These are phyloP conservation scores for Alternaria sp. DNA, from an alignment of 2,329 filamentous ascomycete species.

Conservation along the genomic window DNA sequence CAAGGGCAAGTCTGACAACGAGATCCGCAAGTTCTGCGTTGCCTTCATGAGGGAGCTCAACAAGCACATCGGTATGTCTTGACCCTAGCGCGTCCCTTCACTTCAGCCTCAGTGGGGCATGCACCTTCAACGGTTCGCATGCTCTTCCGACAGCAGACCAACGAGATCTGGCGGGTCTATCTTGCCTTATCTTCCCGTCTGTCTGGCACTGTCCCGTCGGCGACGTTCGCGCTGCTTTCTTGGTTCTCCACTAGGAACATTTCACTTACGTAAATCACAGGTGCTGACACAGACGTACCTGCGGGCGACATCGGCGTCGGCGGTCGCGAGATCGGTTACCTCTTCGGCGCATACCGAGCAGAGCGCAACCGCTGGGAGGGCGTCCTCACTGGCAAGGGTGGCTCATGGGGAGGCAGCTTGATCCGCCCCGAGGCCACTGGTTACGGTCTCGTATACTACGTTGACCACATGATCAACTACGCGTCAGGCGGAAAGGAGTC, in stretches of 20 bases:
- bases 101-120: conserved; percentile 15
- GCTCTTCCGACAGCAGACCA: conserved; percentile 18
- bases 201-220: conserved; percentile 8
- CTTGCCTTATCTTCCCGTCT: conserved; percentile 22
- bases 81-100: conserved; percentile 9
- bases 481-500: conserved; percentile 77
- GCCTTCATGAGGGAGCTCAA: conserved; percentile 95
- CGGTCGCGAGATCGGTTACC: conserved; percentile 88
- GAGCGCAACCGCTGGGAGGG: conserved; percentile 92
- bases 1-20: conserved; percentile 96
- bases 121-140: conserved; percentile 21
- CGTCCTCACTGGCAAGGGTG: conserved; percentile 94
- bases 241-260: conserved; percentile 44
- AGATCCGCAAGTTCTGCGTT: conserved; percentile 97
- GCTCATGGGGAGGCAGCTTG: conserved; percentile 88
- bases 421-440: conserved; percentile 97
- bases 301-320: conserved; percentile 96
- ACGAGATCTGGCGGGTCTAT: conserved; percentile 14
- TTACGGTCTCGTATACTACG: conserved; percentile 86
- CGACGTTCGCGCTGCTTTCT: not conserved
- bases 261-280: conserved; percentile 37
- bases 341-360: conserved; percentile 93
- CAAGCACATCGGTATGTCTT: conserved; percentile 74
- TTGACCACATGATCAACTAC: conserved; percentile 69
- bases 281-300: conserved; percentile 92